These are phyloP conservation scores for Scedosporium boydii DNA, from an alignment of 2,329 filamentous ascomycete species.

Conservation along the genomic window DNA sequence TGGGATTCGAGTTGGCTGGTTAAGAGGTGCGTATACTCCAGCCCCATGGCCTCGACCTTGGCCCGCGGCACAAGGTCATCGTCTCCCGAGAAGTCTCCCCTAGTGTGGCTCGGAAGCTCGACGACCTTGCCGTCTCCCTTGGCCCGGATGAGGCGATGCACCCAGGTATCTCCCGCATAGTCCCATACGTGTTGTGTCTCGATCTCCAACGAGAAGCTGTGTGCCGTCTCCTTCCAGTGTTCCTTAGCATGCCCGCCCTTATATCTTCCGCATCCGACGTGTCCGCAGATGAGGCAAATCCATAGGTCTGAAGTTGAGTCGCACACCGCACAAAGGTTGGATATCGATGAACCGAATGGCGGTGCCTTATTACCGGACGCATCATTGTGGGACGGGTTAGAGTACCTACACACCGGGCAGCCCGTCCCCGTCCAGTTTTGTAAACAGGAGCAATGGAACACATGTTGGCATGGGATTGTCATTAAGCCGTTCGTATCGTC, in stretches of 20 bases:
- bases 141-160: conserved; percentile 87
- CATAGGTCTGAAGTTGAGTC: conserved; percentile 76
- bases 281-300: conserved; percentile 92
- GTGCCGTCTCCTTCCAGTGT: conserved; percentile 81
- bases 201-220: conserved; percentile 88
- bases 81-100: conserved; percentile 25
- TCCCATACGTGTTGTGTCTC: conserved; percentile 96
- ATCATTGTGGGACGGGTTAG: conserved; percentile 44
- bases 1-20: conserved; percentile 91
- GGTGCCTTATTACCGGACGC: conserved; percentile 18
- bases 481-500: conserved; percentile 92
- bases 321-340: conserved; percentile 73
- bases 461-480: conserved; percentile 93
- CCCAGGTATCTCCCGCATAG: conserved; percentile 90
- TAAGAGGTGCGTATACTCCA: conserved; percentile 91
- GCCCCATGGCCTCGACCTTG: conserved; percentile 66
- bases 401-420: conserved; percentile 91
- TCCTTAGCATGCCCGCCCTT: conserved; percentile 88
- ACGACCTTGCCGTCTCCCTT: conserved; percentile 89
- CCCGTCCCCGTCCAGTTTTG: conserved; percentile 93
- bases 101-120: conserved; percentile 57
- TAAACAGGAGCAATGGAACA: conserved; percentile 93
- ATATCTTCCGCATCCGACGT: conserved; percentile 88
- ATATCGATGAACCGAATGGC: conserved; percentile 48
- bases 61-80: conserved; percentile 63